A percentile compares a stretch with the other conserved stretches of the same genome.
These are phyloP conservation scores for Adansonia rubrostipa DNA, from an alignment of 441 rosid genomes.

Conservation along the genomic window DNA sequence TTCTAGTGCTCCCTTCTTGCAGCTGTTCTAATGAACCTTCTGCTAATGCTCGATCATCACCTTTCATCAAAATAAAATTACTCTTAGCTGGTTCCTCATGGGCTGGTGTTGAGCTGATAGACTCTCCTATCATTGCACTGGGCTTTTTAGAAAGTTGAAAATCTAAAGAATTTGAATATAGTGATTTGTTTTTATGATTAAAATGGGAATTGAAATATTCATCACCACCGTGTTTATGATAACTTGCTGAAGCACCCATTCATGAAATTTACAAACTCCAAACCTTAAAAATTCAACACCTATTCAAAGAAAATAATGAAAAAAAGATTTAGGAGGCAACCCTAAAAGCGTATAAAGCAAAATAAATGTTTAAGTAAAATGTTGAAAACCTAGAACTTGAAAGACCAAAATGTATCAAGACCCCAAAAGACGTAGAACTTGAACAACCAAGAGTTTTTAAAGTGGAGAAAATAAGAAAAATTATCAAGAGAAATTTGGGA, in stretches of 20 bases:
- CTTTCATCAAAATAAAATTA: too few relatives aligned
- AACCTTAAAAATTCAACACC: conserved; percentile 39
- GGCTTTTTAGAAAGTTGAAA: conserved; percentile 41
- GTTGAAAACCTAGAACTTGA: not conserved
- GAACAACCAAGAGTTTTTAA: not conserved
- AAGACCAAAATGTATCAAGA: not conserved
- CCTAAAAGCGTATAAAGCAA: not conserved
- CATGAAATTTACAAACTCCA: conserved; percentile 21
- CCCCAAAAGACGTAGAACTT: not conserved
- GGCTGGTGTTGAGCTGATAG: too few relatives aligned
- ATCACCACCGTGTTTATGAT: conserved; percentile 61
- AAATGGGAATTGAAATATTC: conserved; percentile 30
- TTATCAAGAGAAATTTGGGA: not conserved
- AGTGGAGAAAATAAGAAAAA: not conserved
- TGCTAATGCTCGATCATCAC: too few relatives aligned
- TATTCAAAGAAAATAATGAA: conserved; percentile 34
- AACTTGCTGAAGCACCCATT: conserved; percentile 68
- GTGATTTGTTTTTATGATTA: not conserved
- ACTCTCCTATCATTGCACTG: conserved; percentile 7
- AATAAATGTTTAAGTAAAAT: not conserved
- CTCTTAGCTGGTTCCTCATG: too few relatives aligned
- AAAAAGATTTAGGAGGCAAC: not conserved
- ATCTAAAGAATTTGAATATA: not conserved
- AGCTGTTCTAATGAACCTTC: too few relatives aligned
- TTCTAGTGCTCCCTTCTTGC: too few relatives aligned